Evolutionary conservation across 2,329 filamentous ascomycete genomes (phyloP).

Genomic region (Claviceps cyperi): DNA sequence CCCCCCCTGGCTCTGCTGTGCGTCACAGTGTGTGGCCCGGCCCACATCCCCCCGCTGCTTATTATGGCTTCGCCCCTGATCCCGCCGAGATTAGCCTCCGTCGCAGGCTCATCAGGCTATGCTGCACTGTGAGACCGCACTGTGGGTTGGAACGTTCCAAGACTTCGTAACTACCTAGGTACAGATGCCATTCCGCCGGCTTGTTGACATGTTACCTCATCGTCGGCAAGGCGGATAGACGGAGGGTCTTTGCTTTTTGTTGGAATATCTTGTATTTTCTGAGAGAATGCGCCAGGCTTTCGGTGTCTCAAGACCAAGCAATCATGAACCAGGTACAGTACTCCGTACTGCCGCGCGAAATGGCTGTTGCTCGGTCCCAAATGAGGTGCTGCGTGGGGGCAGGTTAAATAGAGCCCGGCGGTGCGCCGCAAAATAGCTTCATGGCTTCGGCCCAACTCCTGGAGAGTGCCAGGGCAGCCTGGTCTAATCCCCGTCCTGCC

Average conservation of each 20-base stretch:
- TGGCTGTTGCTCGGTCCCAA: too few relatives aligned
- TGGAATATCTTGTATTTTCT: background rate
- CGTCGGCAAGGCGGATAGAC: background rate
- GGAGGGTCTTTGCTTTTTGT: background rate
- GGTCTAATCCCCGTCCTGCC: background rate
- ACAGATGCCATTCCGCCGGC: too few relatives aligned
- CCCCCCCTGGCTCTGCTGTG: background rate
- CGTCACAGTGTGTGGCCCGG: background rate
- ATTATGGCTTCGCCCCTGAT: background rate
- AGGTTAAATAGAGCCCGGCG: background rate
- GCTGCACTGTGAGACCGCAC: too few relatives aligned
- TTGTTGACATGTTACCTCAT: too few relatives aligned
- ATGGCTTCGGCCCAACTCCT: background rate
- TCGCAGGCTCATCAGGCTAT: slow-evolving; percentile 2
- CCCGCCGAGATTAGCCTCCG: background rate
- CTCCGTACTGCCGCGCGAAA: too few relatives aligned
- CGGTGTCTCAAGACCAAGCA: too few relatives aligned
- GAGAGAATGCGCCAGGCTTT: too few relatives aligned
- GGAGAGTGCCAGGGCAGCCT: background rate
- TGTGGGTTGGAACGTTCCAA: too few relatives aligned
- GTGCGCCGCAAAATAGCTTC: background rate
- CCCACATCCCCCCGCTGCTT: background rate
- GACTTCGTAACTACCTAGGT: too few relatives aligned
- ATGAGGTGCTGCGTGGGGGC: background rate
- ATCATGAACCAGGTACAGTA: too few relatives aligned